These are phyloP conservation scores for Colletotrichum sublineola DNA, from an alignment of 2,329 filamentous ascomycete genomes.

Conservation along the genomic window DNA sequence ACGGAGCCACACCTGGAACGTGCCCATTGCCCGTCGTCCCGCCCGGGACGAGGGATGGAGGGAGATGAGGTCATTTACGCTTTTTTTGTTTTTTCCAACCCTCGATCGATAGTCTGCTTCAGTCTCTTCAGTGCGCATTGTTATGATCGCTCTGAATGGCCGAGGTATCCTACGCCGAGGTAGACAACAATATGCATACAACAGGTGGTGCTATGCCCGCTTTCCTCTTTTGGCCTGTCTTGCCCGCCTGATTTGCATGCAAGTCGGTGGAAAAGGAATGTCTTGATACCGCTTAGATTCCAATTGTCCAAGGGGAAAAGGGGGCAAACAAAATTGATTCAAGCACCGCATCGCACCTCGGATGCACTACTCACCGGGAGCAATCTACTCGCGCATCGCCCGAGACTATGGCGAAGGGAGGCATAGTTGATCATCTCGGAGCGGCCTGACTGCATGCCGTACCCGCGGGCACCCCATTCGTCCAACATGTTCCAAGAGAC, in stretches of 20 bases:
- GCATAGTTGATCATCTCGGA: slow-evolving; percentile 37
- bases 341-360: slow-evolving; percentile 21
- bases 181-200: slow-evolving; percentile 11
- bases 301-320: slow-evolving; percentile 17
- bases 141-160: slow-evolving; percentile 11
- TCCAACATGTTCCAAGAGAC: slow-evolving; percentile 12
- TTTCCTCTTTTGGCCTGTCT: slow-evolving; percentile 30
- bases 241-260: slow-evolving; percentile 22
- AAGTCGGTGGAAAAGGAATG: slow-evolving; percentile 16
- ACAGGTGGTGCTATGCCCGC: slow-evolving; percentile 7
- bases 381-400: slow-evolving; percentile 37
- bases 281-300: slow-evolving; percentile 25
- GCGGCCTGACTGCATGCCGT: slow-evolving; percentile 37
- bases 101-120: slow-evolving; percentile 18
- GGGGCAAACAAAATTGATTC: slow-evolving; percentile 14
- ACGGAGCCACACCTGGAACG: slow-evolving; percentile 33
- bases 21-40: slow-evolving; percentile 17
- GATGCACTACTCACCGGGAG: background rate
- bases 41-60: slow-evolving; percentile 12
- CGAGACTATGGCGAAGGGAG: slow-evolving; percentile 24
- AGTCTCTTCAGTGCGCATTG: slow-evolving; percentile 3
- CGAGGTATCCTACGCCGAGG: slow-evolving; percentile 5
- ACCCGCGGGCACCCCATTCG: slow-evolving; percentile 38
- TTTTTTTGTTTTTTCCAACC: slow-evolving; percentile 13
- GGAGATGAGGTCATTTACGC: slow-evolving; percentile 24